Conservation (phyloP, 805 yeast genomes). For the Suhomyces prunicola region DNA sequence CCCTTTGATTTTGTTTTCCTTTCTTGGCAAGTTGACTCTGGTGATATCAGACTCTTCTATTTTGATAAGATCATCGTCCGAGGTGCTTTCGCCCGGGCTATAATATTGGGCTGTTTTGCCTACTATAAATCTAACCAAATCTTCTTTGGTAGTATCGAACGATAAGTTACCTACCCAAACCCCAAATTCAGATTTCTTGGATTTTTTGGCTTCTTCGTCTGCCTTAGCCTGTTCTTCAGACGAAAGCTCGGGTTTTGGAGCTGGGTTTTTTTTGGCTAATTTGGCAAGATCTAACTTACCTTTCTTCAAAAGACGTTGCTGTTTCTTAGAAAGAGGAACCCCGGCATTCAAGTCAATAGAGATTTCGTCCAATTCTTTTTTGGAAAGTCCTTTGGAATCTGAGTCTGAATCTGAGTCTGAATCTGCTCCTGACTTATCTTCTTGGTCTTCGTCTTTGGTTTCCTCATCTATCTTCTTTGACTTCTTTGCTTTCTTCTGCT, state of each 20-base stretch:
- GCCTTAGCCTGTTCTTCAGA: slow-evolving; percentile 26
- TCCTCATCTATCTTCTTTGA: slow-evolving; percentile 8
- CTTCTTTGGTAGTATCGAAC: slow-evolving; percentile 77
- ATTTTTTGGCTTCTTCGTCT: slow-evolving; percentile 25
- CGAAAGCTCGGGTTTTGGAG: slow-evolving; percentile 36
- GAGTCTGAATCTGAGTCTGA: slow-evolving; percentile 4
- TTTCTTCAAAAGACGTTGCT: slow-evolving; percentile 61
- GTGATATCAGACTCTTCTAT: slow-evolving; percentile 60
- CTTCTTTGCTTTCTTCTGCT: slow-evolving; percentile 25
- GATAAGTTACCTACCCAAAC: slow-evolving; percentile 95
- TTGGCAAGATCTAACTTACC: slow-evolving; percentile 70
- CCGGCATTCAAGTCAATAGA: slow-evolving; percentile 68
- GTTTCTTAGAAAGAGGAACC: slow-evolving; percentile 87
- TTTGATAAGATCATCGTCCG: slow-evolving; percentile 19
- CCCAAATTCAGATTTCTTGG: slow-evolving; percentile 56
- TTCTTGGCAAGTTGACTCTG: slow-evolving; percentile 79
- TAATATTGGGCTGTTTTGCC: slow-evolving; percentile 48
- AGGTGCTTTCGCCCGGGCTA: slow-evolving; percentile 16
- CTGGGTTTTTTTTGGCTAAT: slow-evolving; percentile 38
- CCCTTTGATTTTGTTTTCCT: slow-evolving; percentile 68
- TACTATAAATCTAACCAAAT: slow-evolving; percentile 60
- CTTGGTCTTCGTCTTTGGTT: slow-evolving; percentile 9
- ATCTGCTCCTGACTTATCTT: slow-evolving; percentile 6
- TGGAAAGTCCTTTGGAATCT: slow-evolving; percentile 7
- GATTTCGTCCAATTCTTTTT: slow-evolving; percentile 56